Percentiles rank a stretch among this genome's conserved stretches.
Evolutionary conservation across 192 early-diverging fungal species (phyloP).

Genomic region (Jimgerdemannia flammicorona): DNA sequence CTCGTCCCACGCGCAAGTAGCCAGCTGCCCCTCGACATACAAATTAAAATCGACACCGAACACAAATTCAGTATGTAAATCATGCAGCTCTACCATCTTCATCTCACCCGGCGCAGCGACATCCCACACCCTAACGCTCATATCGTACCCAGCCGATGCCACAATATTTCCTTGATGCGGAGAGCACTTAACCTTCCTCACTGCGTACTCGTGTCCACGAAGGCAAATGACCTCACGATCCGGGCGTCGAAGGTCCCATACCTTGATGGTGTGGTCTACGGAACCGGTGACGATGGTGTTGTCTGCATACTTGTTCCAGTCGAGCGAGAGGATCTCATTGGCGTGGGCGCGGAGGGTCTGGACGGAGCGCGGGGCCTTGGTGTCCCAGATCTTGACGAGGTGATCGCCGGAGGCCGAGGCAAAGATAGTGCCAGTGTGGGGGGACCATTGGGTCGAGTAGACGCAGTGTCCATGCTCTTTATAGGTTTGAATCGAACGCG

Average conservation of each 20-base stretch:
- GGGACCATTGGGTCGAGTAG: slow-evolving; percentile 88
- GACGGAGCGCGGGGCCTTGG: slow-evolving; percentile 60
- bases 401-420: slow-evolving; percentile 91
- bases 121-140: slow-evolving; percentile 96
- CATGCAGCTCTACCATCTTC: slow-evolving; percentile 64
- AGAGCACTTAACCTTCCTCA: slow-evolving; percentile 87
- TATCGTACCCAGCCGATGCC: slow-evolving; percentile 89
- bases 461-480: slow-evolving; percentile 91
- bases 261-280: slow-evolving; percentile 83
- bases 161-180: slow-evolving; percentile 83
- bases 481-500: slow-evolving; percentile 77
- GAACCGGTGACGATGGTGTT: slow-evolving; percentile 83
- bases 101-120: slow-evolving; percentile 34
- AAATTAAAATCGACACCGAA: slow-evolving; percentile 92
- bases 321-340: slow-evolving; percentile 85
- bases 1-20: slow-evolving; percentile 98
- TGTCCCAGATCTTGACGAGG: slow-evolving; percentile 90
- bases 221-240: slow-evolving; percentile 70
- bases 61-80: slow-evolving; percentile 94
- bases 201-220: slow-evolving; percentile 89
- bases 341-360: slow-evolving; percentile 75
- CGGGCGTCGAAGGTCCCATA: slow-evolving; percentile 88
- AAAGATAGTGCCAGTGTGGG: slow-evolving; percentile 69
- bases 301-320: slow-evolving; percentile 97
- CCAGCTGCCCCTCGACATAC: slow-evolving; percentile 82